These are phyloP conservation scores for Mycena amicta DNA, from an alignment of 768 basidiomycete genomes.

Conservation along the genomic window DNA sequence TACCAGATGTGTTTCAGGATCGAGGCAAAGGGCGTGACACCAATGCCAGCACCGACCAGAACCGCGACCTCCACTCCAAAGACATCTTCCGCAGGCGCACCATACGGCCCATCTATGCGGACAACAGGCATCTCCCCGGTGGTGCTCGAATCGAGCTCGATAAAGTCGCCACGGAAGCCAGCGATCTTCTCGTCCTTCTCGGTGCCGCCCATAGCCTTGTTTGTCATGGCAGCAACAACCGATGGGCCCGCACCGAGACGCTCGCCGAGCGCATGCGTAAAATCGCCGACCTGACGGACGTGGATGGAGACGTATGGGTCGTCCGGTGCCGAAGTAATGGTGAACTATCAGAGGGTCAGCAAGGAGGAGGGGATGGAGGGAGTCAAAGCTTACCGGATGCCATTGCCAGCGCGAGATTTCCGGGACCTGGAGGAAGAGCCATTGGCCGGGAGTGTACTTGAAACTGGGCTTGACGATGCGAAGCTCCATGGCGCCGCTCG, in stretches of 20 bases:
- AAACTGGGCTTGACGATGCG: constrained; percentile 90
- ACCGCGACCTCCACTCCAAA: constrained; percentile 85
- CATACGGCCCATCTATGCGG: constrained; percentile 89
- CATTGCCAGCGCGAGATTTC: constrained; percentile 84
- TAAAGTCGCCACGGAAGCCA: constrained; percentile 72
- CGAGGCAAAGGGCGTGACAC: constrained; percentile 88
- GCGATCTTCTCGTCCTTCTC: constrained; percentile 60
- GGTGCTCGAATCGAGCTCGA: constrained; percentile 67
- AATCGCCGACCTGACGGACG: constrained; percentile 92
- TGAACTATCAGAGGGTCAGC: too few species aligned
- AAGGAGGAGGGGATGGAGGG: too few species aligned
- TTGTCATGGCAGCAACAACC: constrained; percentile 79
- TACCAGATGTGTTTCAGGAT: constrained; percentile 97
- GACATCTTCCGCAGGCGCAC: constrained; percentile 93
- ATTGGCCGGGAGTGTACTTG: constrained; percentile 89
- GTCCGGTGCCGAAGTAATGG: background rate
- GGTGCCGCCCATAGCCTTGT: constrained; percentile 72
- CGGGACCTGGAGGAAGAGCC: constrained; percentile 89
- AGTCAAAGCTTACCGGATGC: too few species aligned
- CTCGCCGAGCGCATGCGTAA: constrained; percentile 79
- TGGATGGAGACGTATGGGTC: constrained; percentile 81
- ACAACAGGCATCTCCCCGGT: constrained; percentile 64
- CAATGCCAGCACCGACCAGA: constrained; percentile 91
- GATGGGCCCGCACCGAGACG: constrained; percentile 81
- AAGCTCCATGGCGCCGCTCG: constrained; percentile 93